Percentiles rank a stretch among this genome's conserved stretches.
These are phyloP conservation scores for Wallacemonas sp. DNA, from an alignment of 208 protist species.

Conservation along the genomic window DNA sequence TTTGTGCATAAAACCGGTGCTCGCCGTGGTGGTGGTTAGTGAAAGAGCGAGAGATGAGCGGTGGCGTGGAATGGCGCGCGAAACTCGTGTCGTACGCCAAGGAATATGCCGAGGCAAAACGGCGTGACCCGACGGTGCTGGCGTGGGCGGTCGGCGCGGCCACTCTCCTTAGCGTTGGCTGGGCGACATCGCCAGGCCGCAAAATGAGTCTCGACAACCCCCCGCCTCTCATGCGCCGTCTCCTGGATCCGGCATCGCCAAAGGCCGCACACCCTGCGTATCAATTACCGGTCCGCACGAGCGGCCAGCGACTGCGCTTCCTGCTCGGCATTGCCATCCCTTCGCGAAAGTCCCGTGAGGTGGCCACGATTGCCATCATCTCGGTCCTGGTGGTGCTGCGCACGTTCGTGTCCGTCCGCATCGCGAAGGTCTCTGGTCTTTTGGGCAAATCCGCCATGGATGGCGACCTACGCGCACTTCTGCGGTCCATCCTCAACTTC, in stretches of 20 bases:
- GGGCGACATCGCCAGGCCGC: slow-evolving; percentile 17
- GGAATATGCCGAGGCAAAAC: slow-evolving; percentile 30
- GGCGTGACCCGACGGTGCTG: slow-evolving; percentile 23
- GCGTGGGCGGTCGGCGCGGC: slow-evolving; percentile 32
- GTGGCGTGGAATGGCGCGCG: background rate
- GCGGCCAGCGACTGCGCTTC: slow-evolving; percentile 17
- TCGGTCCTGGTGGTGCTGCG: slow-evolving; percentile 39
- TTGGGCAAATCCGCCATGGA: slow-evolving; percentile 31
- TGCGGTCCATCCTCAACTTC: slow-evolving; percentile 27
- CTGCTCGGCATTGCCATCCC: slow-evolving; percentile 58
- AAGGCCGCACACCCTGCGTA: background rate
- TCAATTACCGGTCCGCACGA: background rate
- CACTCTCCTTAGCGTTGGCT: slow-evolving; percentile 19
- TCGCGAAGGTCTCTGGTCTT: slow-evolving; percentile 25
- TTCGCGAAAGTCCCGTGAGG: slow-evolving; percentile 29
- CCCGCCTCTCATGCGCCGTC: background rate
- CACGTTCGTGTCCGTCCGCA: slow-evolving; percentile 38
- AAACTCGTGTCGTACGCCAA: slow-evolving; percentile 11
- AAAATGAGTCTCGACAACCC: background rate
- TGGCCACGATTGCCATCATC: slow-evolving; percentile 25
- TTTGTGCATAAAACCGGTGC: too few species aligned
- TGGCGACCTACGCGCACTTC: slow-evolving; percentile 24
- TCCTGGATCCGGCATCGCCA: background rate
- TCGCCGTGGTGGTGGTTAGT: too few species aligned
- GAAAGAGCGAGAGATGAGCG: background rate